A percentile compares a stretch with the other conserved stretches of the same genome.
Conservation (phyloP, 257 asterid genomes). For the Solanum chiquidenum region DNA sequence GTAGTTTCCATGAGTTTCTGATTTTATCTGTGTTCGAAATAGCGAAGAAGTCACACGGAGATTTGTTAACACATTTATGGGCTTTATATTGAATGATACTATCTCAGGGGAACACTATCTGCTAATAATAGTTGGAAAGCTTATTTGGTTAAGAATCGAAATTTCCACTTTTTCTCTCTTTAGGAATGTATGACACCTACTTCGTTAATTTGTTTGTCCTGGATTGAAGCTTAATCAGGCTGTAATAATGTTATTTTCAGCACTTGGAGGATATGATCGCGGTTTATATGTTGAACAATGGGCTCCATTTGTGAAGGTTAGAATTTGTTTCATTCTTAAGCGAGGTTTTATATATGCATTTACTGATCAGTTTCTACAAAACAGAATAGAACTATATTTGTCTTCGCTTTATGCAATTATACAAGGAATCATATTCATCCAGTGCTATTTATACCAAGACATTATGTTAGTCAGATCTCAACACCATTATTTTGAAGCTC, state of each 20-base stretch:
- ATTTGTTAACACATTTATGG: background rate
- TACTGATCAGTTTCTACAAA: background rate
- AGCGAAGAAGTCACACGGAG: background rate
- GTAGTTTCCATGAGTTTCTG: background rate
- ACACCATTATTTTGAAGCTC: background rate
- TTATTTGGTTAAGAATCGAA: background rate
- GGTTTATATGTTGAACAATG: slow-evolving; percentile 87
- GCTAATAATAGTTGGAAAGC: background rate
- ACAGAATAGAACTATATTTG: background rate
- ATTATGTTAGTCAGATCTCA: background rate
- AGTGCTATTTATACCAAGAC: background rate
- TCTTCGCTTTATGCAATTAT: background rate
- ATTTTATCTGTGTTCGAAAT: background rate
- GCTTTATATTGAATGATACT: background rate
- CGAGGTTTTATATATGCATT: background rate
- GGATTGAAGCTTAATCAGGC: background rate
- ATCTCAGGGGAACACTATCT: background rate
- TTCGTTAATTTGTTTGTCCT: background rate
- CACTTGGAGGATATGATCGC: slow-evolving; percentile 82
- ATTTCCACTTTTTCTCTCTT: background rate
- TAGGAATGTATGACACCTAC: background rate
- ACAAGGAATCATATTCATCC: background rate
- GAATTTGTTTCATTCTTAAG: slow-evolving; percentile 1
- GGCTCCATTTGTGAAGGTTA: slow-evolving; percentile 92
- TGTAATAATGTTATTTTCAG: slow-evolving; percentile 23